These are phyloP conservation scores for Nepenthes gracilis DNA, from an alignment of 148 eudicot species.

Conservation along the genomic window DNA sequence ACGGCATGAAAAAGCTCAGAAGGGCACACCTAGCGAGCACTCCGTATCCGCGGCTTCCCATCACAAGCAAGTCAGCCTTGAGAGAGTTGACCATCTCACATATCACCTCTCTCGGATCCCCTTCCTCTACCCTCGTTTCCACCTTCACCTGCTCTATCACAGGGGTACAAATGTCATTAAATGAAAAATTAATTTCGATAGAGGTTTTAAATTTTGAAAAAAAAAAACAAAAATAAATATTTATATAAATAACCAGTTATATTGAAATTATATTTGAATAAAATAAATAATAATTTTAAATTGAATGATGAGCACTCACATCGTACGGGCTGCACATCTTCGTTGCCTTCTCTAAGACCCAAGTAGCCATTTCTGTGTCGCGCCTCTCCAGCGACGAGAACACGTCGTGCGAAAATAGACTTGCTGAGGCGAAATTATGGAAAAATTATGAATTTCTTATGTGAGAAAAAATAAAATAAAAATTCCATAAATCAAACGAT, in stretches of 20 bases:
- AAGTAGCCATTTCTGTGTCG: constrained; percentile 40
- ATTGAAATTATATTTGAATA: neutral
- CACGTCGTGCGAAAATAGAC: constrained; percentile 36
- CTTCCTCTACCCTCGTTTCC: constrained; percentile 39
- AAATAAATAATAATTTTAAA: neutral
- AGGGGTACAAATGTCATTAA: neutral
- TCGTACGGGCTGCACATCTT: constrained; percentile 36
- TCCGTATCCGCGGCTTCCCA: constrained; percentile 82
- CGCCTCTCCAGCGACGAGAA: constrained; percentile 46
- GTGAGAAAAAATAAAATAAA: constrained; percentile 4
- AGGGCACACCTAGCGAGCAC: constrained; percentile 38
- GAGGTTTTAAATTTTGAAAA: neutral
- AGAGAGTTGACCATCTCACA: constrained; percentile 45
- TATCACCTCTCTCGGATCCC: constrained; percentile 72
- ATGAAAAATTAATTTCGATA: neutral
- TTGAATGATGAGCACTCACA: constrained; percentile 18
- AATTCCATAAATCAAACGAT: neutral
- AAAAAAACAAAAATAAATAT: too few relatives aligned
- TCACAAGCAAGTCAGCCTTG: constrained; percentile 47
- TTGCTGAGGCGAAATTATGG: constrained; percentile 38
- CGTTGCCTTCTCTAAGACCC: constrained; percentile 44
- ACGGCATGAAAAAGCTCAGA: neutral
- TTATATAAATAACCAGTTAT: neutral
- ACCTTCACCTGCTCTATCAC: constrained; percentile 38
- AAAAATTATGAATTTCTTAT: too few relatives aligned